Evolutionary conservation across 139 green algal genomes (phyloP).

Genomic region (Chlamydomonas sp.): DNA sequence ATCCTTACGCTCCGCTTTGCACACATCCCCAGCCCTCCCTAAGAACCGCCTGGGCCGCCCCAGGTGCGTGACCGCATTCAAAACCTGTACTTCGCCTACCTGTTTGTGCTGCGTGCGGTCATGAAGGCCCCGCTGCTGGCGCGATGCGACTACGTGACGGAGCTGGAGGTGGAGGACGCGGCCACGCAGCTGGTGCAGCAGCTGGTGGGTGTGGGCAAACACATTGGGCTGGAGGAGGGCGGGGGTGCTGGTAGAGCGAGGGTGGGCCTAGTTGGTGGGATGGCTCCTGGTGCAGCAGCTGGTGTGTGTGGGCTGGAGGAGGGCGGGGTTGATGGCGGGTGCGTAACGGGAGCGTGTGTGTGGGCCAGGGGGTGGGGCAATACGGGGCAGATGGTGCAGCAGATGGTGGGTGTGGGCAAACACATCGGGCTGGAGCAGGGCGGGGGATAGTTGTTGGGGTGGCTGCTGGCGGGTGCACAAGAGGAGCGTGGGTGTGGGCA

Average conservation of each 20-base stretch:
- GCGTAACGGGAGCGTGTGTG: too few species aligned
- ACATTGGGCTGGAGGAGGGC: background rate
- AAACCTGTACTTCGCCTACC: conserved; percentile 97
- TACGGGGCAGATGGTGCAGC: too few species aligned
- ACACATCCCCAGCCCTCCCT: background rate
- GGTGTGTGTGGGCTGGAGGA: too few species aligned
- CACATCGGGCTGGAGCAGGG: background rate
- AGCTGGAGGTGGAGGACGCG: conserved; percentile 72
- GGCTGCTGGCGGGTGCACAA: too few species aligned
- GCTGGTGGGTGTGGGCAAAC: conserved; percentile 49
- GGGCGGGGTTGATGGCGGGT: too few species aligned
- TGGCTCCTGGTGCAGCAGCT: too few species aligned
- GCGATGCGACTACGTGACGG: conserved; percentile 71
- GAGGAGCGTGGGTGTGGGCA: too few species aligned
- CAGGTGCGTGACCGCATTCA: conserved; percentile 63
- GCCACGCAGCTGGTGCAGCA: conserved; percentile 69
- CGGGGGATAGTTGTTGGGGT: too few species aligned
- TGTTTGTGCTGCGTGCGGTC: conserved; percentile 91
- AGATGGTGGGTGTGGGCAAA: too few species aligned
- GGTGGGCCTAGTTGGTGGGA: background rate
- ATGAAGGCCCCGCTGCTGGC: conserved; percentile 81
- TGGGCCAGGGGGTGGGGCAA: too few species aligned
- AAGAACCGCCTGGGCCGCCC: conserved; percentile 65
- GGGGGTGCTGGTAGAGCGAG: background rate
- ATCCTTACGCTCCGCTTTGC: too few species aligned